Conservation (phyloP, 73 alveolate species). For the Paramecium primaurelia region DNA sequence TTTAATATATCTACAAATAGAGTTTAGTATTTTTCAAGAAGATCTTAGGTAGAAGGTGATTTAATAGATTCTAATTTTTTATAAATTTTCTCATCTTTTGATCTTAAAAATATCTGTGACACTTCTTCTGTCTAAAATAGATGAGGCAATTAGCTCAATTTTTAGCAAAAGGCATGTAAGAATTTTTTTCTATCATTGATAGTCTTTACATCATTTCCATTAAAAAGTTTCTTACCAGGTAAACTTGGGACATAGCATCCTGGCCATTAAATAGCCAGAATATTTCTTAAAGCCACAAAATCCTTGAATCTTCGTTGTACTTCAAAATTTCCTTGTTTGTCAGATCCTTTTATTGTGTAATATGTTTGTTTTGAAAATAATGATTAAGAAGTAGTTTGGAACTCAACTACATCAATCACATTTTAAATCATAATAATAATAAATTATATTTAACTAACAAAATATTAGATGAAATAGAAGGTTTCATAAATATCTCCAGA, state of each 20-base stretch:
- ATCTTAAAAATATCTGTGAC: neutral
- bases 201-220: conserved; percentile 25
- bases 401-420: neutral
- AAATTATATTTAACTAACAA: neutral
- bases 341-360: conserved; percentile 75
- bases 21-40: neutral
- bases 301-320: conserved; percentile 79
- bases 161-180: neutral
- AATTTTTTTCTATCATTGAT: neutral
- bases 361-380: conserved; percentile 48
- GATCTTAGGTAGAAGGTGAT: neutral
- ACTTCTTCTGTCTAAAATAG: neutral
- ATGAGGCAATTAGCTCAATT: neutral
- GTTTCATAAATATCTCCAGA: conserved; percentile 29
- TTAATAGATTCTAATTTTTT: neutral
- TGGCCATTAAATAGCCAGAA: conserved; percentile 70
- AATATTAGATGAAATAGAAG: neutral
- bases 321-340: conserved; percentile 75
- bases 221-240: conserved; percentile 66
- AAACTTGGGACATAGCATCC: conserved; percentile 85
- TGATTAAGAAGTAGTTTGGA: neutral
- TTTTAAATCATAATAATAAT: neutral
- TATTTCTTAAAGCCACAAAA: conserved; percentile 68
- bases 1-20: neutral
- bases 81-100: neutral